These are phyloP conservation scores for Strobilomyces echinocephalus DNA, from an alignment of 768 basidiomycete species.

Conservation along the genomic window DNA sequence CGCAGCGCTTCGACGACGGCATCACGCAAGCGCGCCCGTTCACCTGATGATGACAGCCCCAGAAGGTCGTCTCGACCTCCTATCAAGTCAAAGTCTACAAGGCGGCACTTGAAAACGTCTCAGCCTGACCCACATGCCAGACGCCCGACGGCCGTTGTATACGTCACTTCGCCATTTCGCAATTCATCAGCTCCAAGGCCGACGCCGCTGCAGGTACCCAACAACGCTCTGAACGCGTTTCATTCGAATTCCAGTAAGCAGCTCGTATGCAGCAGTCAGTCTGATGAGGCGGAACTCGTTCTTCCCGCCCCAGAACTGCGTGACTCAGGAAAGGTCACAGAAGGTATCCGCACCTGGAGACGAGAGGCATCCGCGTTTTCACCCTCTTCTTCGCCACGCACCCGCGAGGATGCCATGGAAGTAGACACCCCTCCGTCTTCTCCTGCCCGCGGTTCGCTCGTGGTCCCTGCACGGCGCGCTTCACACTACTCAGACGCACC, in stretches of 20 bases:
- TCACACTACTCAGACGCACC: slow-evolving; percentile 7
- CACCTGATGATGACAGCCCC: slow-evolving; percentile 14
- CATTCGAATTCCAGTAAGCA: slow-evolving; percentile 25
- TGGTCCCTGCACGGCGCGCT: slow-evolving; percentile 1
- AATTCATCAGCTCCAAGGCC: slow-evolving; percentile 28
- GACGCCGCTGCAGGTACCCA: slow-evolving; percentile 3
- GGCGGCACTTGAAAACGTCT: slow-evolving; percentile 18
- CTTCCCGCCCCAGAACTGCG: slow-evolving; percentile 24
- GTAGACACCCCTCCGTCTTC: slow-evolving; percentile 12
- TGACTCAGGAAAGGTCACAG: slow-evolving; percentile 30
- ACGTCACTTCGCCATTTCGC: slow-evolving; percentile 24
- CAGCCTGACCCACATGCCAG: slow-evolving; percentile 7
- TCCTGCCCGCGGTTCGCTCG: slow-evolving; percentile 5
- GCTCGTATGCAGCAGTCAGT: slow-evolving; percentile 60
- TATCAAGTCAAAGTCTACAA: slow-evolving; percentile 18
- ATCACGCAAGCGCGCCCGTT: slow-evolving; percentile 26
- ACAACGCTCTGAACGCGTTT: slow-evolving; percentile 5
- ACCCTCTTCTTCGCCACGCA: background rate
- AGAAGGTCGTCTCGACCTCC: slow-evolving; percentile 1
- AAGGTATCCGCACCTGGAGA: slow-evolving; percentile 43
- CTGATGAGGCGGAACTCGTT: slow-evolving; percentile 57
- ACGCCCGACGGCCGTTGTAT: slow-evolving; percentile 2
- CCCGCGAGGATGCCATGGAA: slow-evolving; percentile 16
- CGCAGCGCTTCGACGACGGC: slow-evolving; percentile 11
- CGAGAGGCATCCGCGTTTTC: slow-evolving; percentile 25